Evolutionary conservation across 495 filamentous ascomycete genomes (phyloP).

Genomic region (Hypoxylon crocopeplum): DNA sequence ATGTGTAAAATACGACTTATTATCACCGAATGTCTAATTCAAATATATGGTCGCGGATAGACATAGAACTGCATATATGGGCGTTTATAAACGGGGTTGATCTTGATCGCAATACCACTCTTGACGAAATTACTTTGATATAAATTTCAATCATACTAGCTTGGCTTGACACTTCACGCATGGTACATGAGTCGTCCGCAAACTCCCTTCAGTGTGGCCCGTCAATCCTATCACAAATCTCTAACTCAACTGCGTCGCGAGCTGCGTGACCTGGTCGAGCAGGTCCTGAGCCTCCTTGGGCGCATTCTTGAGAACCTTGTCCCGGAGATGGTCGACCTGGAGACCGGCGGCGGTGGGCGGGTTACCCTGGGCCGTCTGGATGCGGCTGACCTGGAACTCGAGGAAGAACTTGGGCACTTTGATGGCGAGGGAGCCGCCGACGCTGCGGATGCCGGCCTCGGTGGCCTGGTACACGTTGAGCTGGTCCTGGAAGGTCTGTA

Average conservation of each 20-base stretch:
- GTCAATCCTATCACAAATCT: neutral
- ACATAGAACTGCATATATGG: slow-evolving; percentile 23
- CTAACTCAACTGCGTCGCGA: slow-evolving; percentile 44
- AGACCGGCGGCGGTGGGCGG: slow-evolving; percentile 49
- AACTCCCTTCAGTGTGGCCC: neutral
- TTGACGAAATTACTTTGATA: slow-evolving; percentile 12
- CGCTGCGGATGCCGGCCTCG: slow-evolving; percentile 55
- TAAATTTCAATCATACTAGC: slow-evolving; percentile 12
- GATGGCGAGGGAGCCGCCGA: slow-evolving; percentile 51
- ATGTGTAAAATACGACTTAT: slow-evolving; percentile 82
- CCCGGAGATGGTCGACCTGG: slow-evolving; percentile 53
- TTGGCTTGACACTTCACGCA: neutral
- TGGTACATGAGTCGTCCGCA: neutral
- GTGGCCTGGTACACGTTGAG: slow-evolving; percentile 57
- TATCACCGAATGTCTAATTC: slow-evolving; percentile 78
- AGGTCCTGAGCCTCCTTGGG: slow-evolving; percentile 46
- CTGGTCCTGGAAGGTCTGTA: slow-evolving; percentile 48
- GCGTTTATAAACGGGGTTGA: slow-evolving; percentile 14
- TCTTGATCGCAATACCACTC: slow-evolving; percentile 10
- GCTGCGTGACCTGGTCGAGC: slow-evolving; percentile 45
- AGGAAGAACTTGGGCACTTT: slow-evolving; percentile 60
- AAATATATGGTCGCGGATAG: slow-evolving; percentile 12
- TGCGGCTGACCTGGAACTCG: slow-evolving; percentile 55
- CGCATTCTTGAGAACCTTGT: slow-evolving; percentile 57
- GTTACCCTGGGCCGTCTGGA: slow-evolving; percentile 57